Evolutionary conservation across 306 rosid genomes (phyloP).

Genomic region (Sphenostylis stenocarpa): DNA sequence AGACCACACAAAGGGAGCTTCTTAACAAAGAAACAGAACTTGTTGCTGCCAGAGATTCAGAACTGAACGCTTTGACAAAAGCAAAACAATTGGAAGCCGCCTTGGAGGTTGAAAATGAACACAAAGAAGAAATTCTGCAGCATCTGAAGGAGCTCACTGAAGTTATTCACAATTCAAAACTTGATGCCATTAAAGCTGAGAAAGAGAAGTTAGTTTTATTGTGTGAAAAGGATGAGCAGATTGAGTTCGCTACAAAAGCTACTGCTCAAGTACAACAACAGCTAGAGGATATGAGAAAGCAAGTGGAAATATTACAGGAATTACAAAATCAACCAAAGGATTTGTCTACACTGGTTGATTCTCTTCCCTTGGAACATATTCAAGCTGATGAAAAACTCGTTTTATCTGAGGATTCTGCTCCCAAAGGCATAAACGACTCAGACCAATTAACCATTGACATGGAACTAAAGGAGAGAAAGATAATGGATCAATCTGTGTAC

Average conservation of each 20-base stretch:
- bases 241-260: constrained; percentile 45
- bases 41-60: constrained; percentile 50
- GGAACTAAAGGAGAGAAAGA: constrained; percentile 41
- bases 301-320: constrained; percentile 32
- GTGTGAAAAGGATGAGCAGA: constrained; percentile 49
- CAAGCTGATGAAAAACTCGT: constrained; percentile 28
- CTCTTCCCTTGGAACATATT: constrained; percentile 30
- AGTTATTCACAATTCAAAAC: constrained; percentile 37
- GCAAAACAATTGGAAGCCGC: constrained; percentile 45
- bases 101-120: constrained; percentile 43
- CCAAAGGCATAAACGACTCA: not conserved
- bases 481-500: constrained; percentile 35
- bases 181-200: constrained; percentile 43
- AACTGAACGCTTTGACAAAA: constrained; percentile 40
- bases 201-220: constrained; percentile 46
- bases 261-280: constrained; percentile 35
- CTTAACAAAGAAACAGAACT: constrained; percentile 60
- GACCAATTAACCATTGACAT: constrained; percentile 40
- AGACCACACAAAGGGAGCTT: constrained; percentile 52
- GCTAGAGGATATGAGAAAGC: constrained; percentile 43
- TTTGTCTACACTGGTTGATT: not conserved
- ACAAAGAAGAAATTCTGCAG: constrained; percentile 43
- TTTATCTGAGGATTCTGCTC: not conserved
- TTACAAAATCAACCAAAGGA: constrained; percentile 35
- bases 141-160: constrained; percentile 57